phyloP scores from a whole-genome alignment of 176 grass and related monocot species.

The Coix lacrymajobi region DNA sequence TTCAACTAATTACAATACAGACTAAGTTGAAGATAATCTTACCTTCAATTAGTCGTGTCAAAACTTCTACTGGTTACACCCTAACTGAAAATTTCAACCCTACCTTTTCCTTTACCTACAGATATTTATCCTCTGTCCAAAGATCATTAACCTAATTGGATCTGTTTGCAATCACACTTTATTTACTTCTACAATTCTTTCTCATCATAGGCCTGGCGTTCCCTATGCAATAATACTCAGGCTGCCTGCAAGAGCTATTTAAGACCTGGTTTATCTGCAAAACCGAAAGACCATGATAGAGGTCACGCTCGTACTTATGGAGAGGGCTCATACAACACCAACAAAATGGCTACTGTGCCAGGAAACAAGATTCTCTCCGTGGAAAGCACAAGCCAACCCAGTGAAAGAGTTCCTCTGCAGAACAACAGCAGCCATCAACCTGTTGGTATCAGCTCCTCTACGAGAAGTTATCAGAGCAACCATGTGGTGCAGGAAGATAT shows the following conservation, averaged over 20 bases:
- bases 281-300: slow-evolving; percentile 26
- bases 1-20: background rate
- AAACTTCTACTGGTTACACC: background rate
- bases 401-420: slow-evolving; percentile 15
- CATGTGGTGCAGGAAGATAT: slow-evolving; percentile 16
- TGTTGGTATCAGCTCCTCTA: slow-evolving; percentile 5
- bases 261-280: slow-evolving; percentile 80
- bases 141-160: background rate
- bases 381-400: slow-evolving; percentile 27
- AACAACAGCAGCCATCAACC: slow-evolving; percentile 17
- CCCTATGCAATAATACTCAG: slow-evolving; percentile 58
- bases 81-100: slow-evolving; percentile 3
- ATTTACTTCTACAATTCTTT: slow-evolving; percentile 2
- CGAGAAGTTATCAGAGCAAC: slow-evolving; percentile 10
- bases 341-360: slow-evolving; percentile 21
- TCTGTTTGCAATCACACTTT: slow-evolving; percentile 9
- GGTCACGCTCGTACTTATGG: background rate
- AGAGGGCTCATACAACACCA: slow-evolving; percentile 28
- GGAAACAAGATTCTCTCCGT: slow-evolving; percentile 18
- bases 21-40: background rate
- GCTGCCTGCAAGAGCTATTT: slow-evolving; percentile 61
- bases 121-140: background rate
- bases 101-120: background rate
- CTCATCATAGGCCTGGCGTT: slow-evolving; percentile 69
- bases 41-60: background rate